Evolutionary conservation across 495 filamentous ascomycete species (phyloP), one percentile per base, ranked within the genome.

Genomic region (Aspergillus ellipticus): DNA sequence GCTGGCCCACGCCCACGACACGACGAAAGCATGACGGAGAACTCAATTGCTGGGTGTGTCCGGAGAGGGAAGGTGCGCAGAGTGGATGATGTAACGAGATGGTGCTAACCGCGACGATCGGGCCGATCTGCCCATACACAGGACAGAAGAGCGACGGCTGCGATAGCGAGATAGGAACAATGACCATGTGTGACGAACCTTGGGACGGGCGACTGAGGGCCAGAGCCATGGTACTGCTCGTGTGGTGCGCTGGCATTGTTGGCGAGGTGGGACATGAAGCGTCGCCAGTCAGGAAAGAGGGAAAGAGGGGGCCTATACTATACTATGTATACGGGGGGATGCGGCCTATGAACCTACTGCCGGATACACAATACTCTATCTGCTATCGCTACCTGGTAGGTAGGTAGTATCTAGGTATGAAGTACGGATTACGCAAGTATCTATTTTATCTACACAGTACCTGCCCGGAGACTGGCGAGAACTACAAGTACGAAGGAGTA

Each of bases 31-130:
- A 17, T 28, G 20, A 28, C 16, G 28, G 24, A 26, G 45, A 48
- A 48, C 45, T 48, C 45, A 48, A 48, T 48, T 28, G 45, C 13
- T 15, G n/a, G 17, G 45, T 48, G 45, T 22, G 29, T 22, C 16
- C 22, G 45, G 13, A 48, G 45, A 13, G 2, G 11, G 24, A 28
- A 16, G 24, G 16, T 13, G 45, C 16, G 20, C 20, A 26, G 15
- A 48, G 24, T 48, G 45, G 45, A 48, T 48, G 45, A 48, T 48
- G 45, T 48, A 48, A 48, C 24, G 45, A 28, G 22, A 48, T n/a
- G 13, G 24, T 20, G 21, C 15, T 21, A 48, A 48, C 24, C 45
- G 45, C 43, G 42, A 45, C 24, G 45, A 48, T 48, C 45, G 15
- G 45, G 45, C 28, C 13, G 45, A 48, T 48, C 45, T 48, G 22